Evolutionary conservation across 202 grass and related monocot species (phyloP), one percentile per base, ranked within the genome.

Genomic region (Carex sylvatica): DNA sequence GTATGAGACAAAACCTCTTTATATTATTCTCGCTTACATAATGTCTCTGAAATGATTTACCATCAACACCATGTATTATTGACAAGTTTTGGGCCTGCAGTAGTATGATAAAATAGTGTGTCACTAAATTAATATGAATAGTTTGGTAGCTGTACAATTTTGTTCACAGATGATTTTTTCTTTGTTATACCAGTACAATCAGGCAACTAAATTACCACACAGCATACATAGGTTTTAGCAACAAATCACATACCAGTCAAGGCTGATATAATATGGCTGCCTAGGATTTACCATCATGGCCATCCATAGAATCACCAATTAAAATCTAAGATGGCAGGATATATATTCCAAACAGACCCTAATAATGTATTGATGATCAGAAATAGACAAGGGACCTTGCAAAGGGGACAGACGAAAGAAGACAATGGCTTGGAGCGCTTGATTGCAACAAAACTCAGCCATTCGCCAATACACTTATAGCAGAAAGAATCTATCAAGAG

Each of bases 401-500:
- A 98, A 42, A 98, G 91, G 15, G 95, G 95, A 31, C 95, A 95
- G 80, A 47, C 82, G 56, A 98, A 88, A 6, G 87, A 90, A 55
- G 91, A 88, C 68, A 95, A 55, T 42, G 87, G 86, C 7, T 87
- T 78, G 9, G 79, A 33, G 66, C 74, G 80, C 85, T 93, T 98
- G 83, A 42, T 84, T 19, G 61, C 67, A 54, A 93, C 91, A 64
- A 93, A 86, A 78, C 78, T 93, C 36, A 93, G 69, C 95, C 95
- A 98, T 46, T 93, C 85, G 7, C 42, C 65, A 79, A 98, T 92
- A 62, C 95, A 98, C 31, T 83, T 85, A 78, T 90, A 95, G 78
- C 92, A 95, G 81, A 95, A 98, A 0, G 90, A 88, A 92, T 98
- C 95, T 98, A 86, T 82, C 40, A 87, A 55, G 81, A 80, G 14